Conservation (phyloP, 1,139 yeast species). For the Yamadazyma mexicana region DNA sequence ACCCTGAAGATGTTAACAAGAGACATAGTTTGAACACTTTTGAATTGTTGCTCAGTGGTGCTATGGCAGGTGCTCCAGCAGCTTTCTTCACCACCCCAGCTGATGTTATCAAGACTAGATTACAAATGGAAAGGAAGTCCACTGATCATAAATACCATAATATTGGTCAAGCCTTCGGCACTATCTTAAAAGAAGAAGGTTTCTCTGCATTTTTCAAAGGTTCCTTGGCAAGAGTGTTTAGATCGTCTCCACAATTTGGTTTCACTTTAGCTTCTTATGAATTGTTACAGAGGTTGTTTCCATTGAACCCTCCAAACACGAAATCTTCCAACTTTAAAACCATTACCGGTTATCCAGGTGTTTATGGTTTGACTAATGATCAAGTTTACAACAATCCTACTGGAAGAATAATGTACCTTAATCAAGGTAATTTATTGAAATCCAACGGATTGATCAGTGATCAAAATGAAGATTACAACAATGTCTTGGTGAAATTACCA, state of each 20-base stretch:
- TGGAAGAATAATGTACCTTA: conserved; percentile 40
- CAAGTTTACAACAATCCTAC: conserved; percentile 44
- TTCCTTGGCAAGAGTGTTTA: conserved; percentile 88
- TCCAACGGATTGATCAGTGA: conserved; percentile 21
- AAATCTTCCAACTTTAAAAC: conserved; percentile 47
- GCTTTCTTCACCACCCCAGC: conserved; percentile 96
- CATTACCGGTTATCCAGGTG: conserved; percentile 49
- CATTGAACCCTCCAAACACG: conserved; percentile 48
- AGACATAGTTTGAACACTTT: conserved; percentile 63
- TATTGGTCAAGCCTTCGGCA: conserved; percentile 70
- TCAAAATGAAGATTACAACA: conserved; percentile 22
- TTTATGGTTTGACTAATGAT: conserved; percentile 48
- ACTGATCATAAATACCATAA: conserved; percentile 80
- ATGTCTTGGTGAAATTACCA: conserved; percentile 44
- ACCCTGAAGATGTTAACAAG: conserved; percentile 57
- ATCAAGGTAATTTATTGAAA: conserved; percentile 30
- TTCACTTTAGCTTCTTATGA: conserved; percentile 97
- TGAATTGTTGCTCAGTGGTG: conserved; percentile 87
- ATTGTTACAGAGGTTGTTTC: conserved; percentile 56
- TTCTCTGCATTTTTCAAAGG: conserved; percentile 88
- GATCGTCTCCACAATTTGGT: conserved; percentile 98
- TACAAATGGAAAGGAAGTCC: conserved; percentile 79
- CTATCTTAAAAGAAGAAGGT: conserved; percentile 78
- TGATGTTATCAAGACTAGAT: conserved; percentile 93
- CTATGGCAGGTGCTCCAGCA: conserved; percentile 97